Conservation (phyloP, 169 alveolate species). For the Eimeria acervulina region DNA sequence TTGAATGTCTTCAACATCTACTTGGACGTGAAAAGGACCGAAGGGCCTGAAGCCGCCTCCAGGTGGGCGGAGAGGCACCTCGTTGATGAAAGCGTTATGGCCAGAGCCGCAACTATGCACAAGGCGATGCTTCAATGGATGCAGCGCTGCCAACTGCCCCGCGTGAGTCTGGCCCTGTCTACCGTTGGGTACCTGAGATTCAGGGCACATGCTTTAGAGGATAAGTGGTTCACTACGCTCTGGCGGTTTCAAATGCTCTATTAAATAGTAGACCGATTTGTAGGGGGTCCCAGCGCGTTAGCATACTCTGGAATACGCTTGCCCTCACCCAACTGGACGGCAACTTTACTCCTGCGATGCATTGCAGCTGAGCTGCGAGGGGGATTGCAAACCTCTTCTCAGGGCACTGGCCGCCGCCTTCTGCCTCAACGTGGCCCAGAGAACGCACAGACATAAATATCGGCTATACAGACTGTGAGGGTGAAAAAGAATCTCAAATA, state of each 20-base stretch:
- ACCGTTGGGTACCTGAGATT: neutral
- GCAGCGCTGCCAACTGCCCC: conserved; percentile 31
- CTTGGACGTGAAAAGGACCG: neutral
- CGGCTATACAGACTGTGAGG: conserved; percentile 51
- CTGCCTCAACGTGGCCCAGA: conserved; percentile 66
- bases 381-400: conserved; percentile 64
- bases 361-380: conserved; percentile 49
- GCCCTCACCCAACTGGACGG: neutral
- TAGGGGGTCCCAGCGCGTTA: neutral
- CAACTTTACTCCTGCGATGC: neutral
- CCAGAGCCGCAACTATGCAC: conserved; percentile 46
- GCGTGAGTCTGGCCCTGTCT: neutral
- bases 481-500: neutral
- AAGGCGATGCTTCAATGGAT: conserved; percentile 36
- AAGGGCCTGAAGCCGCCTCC: conserved; percentile 66
- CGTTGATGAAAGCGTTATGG: conserved; percentile 39
- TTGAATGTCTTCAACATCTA: conserved; percentile 49
- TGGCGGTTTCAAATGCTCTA: neutral
- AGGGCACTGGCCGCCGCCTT: conserved; percentile 76
- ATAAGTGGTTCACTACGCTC: neutral
- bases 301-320: too few species aligned
- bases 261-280: neutral
- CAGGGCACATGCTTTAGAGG: neutral
- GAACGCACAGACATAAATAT: conserved; percentile 29
- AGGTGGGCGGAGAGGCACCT: conserved; percentile 61